phyloP scores from a whole-genome alignment of 2,329 filamentous ascomycete genomes.

The Ramularia endophylla region DNA sequence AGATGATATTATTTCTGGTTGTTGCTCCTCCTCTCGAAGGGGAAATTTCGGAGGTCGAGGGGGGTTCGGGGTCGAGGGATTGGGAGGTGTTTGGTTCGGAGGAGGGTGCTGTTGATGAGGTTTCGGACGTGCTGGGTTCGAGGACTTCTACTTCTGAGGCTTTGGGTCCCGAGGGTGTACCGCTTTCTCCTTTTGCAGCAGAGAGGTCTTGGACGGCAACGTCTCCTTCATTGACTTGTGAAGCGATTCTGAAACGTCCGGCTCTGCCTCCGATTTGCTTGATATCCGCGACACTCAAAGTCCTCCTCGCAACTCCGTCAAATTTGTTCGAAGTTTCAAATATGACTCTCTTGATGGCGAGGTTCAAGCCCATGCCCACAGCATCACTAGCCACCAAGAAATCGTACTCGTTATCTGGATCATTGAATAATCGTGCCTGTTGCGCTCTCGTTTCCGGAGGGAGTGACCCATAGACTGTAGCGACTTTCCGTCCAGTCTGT shows the following conservation, averaged over 20 bases:
- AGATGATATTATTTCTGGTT: background rate
- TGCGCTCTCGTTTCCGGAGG: slow-evolving; percentile 89
- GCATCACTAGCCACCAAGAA: slow-evolving; percentile 90
- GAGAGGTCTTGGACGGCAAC: slow-evolving; percentile 23
- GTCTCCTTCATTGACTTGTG: slow-evolving; percentile 38
- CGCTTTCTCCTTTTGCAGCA: slow-evolving; percentile 25
- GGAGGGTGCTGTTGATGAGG: background rate
- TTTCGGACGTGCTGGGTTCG: too few species aligned
- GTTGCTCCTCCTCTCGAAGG: too few species aligned
- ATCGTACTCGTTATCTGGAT: slow-evolving; percentile 92
- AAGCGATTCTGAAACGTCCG: slow-evolving; percentile 73
- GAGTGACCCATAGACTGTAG: slow-evolving; percentile 86
- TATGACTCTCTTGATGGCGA: slow-evolving; percentile 82
- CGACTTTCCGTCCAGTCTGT: slow-evolving; percentile 70
- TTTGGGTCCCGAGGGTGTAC: too few species aligned
- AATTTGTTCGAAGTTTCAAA: slow-evolving; percentile 75
- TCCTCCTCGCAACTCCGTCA: slow-evolving; percentile 52
- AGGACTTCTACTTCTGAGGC: too few species aligned
- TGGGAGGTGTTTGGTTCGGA: too few species aligned
- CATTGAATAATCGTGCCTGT: slow-evolving; percentile 90
- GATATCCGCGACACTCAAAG: slow-evolving; percentile 67
- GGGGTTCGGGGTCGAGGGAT: too few species aligned
- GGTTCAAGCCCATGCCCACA: slow-evolving; percentile 93
- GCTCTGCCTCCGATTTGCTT: slow-evolving; percentile 95
- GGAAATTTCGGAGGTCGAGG: too few species aligned